Percentiles rank a stretch among this genome's conserved stretches.
Evolutionary conservation across 2,329 filamentous ascomycete genomes (phyloP).

Genomic region (Chaetomiaceae sp.): DNA sequence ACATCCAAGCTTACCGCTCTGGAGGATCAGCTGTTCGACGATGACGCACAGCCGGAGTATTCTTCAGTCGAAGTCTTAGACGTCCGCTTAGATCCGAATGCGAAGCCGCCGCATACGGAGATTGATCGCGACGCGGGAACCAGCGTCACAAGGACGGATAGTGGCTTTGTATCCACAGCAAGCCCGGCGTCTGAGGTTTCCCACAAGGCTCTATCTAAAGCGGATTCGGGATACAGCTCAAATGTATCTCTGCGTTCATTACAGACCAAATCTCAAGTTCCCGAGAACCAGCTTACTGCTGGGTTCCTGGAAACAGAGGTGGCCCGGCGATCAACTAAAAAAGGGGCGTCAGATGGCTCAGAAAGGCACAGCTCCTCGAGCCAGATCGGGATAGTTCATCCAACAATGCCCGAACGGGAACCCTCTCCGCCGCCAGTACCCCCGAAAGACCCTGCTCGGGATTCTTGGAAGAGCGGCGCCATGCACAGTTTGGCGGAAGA

Average conservation of each 20-base stretch:
- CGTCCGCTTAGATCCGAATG: constrained; percentile 41
- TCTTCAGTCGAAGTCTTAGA: constrained; percentile 37
- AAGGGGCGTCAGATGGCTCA: not conserved
- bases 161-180: constrained; percentile 41
- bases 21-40: constrained; percentile 47
- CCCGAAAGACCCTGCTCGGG: constrained; percentile 31
- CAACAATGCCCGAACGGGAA: constrained; percentile 18
- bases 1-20: constrained; percentile 47
- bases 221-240: constrained; percentile 60
- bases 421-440: constrained; percentile 35
- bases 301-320: not conserved
- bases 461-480: constrained; percentile 6
- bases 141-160: constrained; percentile 41
- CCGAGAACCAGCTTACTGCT: constrained; percentile 25
- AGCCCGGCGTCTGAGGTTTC: constrained; percentile 42
- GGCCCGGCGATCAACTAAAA: not conserved
- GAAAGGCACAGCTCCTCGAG: constrained; percentile 1
- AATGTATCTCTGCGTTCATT: constrained; percentile 55
- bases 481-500: not conserved
- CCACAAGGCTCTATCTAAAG: constrained; percentile 47
- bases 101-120: constrained; percentile 35
- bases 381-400: constrained; percentile 2
- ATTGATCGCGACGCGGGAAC: constrained; percentile 19
- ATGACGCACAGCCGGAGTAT: constrained; percentile 34
- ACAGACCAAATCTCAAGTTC: constrained; percentile 32